Percentiles rank a stretch among this genome's conserved stretches.
These are phyloP conservation scores for Mycoemilia scoparia DNA, from an alignment of 192 early-diverging fungal genomes.

Conservation along the genomic window DNA sequence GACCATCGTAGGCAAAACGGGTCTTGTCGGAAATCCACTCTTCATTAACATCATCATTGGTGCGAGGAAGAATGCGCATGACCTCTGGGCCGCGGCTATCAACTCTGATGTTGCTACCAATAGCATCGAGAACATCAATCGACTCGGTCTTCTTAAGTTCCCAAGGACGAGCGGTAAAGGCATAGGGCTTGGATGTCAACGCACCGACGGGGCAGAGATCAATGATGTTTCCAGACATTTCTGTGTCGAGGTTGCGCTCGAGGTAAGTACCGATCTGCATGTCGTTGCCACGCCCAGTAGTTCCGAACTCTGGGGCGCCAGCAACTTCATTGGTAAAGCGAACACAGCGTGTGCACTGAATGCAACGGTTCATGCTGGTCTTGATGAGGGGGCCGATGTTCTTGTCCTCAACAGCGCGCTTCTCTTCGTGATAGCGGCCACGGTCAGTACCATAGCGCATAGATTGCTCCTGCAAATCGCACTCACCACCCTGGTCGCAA, in stretches of 20 bases:
- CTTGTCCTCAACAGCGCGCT: slow-evolving; percentile 96
- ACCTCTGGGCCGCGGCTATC: slow-evolving; percentile 93
- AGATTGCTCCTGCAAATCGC: slow-evolving; percentile 95
- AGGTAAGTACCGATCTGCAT: slow-evolving; percentile 98
- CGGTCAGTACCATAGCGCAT: slow-evolving; percentile 92
- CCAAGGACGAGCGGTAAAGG: slow-evolving; percentile 87
- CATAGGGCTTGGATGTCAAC: slow-evolving; percentile 90
- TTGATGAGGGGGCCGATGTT: slow-evolving; percentile 88
- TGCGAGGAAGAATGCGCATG: slow-evolving; percentile 83
- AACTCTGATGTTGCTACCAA: slow-evolving; percentile 89
- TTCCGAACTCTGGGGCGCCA: slow-evolving; percentile 86
- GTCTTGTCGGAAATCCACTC: slow-evolving; percentile 99
- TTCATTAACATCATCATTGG: slow-evolving; percentile 97
- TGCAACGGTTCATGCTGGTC: slow-evolving; percentile 95
- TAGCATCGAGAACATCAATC: slow-evolving; percentile 85
- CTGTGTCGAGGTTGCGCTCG: slow-evolving; percentile 66
- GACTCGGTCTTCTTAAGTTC: slow-evolving; percentile 91
- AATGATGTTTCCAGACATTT: slow-evolving; percentile 95
- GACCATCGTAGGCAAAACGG: slow-evolving; percentile 83
- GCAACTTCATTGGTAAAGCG: slow-evolving; percentile 97
- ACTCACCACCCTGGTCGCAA: slow-evolving; percentile 98
- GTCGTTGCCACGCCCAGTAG: slow-evolving; percentile 87
- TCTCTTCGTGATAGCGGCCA: slow-evolving; percentile 76
- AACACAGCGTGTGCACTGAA: slow-evolving; percentile 98
- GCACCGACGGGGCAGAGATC: slow-evolving; percentile 98